Conservation (phyloP, 1,284 basidiomycete genomes). For the Xerocomus minutiporus region DNA sequence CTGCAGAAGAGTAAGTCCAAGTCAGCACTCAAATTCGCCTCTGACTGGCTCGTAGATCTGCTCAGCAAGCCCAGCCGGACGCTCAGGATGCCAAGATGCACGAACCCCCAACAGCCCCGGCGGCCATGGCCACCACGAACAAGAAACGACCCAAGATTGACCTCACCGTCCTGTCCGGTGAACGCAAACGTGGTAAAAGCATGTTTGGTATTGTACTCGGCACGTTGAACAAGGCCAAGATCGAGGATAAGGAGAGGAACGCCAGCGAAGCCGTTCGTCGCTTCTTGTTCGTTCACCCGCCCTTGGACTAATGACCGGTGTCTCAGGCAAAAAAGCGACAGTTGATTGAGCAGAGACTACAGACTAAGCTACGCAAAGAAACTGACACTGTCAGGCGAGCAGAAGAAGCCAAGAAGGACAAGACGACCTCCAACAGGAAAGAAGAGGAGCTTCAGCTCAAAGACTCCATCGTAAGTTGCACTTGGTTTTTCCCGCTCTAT, state of each 20-base stretch:
- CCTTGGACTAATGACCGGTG: slow-evolving; percentile 4
- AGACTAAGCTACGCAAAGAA: slow-evolving; percentile 74
- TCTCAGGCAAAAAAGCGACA: slow-evolving; percentile 73
- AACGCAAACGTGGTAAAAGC: slow-evolving; percentile 76
- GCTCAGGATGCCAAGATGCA: slow-evolving; percentile 34
- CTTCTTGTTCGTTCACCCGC: background rate
- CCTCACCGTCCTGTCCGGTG: slow-evolving; percentile 47
- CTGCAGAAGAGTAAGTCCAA: slow-evolving; percentile 46
- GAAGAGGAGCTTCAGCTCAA: slow-evolving; percentile 76
- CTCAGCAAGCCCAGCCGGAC: slow-evolving; percentile 33
- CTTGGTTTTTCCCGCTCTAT: background rate
- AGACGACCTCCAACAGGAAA: slow-evolving; percentile 64
- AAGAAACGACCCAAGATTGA: slow-evolving; percentile 70
- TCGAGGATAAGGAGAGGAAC: slow-evolving; percentile 73
- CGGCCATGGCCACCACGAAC: slow-evolving; percentile 30
- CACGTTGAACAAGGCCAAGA: slow-evolving; percentile 78
- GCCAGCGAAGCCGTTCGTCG: slow-evolving; percentile 68
- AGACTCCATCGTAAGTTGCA: slow-evolving; percentile 64
- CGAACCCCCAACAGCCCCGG: slow-evolving; percentile 33
- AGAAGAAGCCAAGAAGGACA: slow-evolving; percentile 79
- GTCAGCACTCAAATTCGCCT: background rate
- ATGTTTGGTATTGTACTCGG: slow-evolving; percentile 78
- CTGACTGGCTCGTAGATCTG: slow-evolving; percentile 23
- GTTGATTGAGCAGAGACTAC: slow-evolving; percentile 72
- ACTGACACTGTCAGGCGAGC: slow-evolving; percentile 75